A percentile compares a stretch with the other conserved stretches of the same genome.
Evolutionary conservation across 2,329 filamentous ascomycete genomes (phyloP).

Genomic region (Penicillium sp.): DNA sequence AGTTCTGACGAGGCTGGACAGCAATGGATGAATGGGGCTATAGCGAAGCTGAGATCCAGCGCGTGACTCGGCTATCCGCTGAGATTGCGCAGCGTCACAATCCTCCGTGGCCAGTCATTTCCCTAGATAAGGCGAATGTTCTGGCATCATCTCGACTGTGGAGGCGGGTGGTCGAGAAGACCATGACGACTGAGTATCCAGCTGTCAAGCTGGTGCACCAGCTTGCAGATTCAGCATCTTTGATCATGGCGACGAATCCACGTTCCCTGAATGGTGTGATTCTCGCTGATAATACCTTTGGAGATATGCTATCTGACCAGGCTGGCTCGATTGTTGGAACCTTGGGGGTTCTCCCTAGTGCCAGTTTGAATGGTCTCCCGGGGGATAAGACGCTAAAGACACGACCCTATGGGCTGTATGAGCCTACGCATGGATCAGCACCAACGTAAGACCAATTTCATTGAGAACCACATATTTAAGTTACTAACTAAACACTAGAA

Average conservation of each 20-base stretch:
- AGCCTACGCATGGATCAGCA: constrained; percentile 77
- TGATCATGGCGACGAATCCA: constrained; percentile 92
- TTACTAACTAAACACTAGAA: constrained; percentile 54
- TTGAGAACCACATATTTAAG: background rate
- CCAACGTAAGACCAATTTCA: constrained; percentile 30
- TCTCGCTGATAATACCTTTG: constrained; percentile 86
- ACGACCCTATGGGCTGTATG: constrained; percentile 84
- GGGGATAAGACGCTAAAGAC: constrained; percentile 63
- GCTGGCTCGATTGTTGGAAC: constrained; percentile 86
- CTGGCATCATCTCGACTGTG: constrained; percentile 82
- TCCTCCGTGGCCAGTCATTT: constrained; percentile 74
- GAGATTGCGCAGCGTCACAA: constrained; percentile 72
- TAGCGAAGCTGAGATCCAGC: constrained; percentile 75
- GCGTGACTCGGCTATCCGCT: constrained; percentile 75
- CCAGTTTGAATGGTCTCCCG: constrained; percentile 78
- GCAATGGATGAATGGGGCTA: constrained; percentile 81
- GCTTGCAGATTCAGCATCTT: constrained; percentile 85
- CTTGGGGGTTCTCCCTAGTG: constrained; percentile 80
- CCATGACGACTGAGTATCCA: constrained; percentile 81
- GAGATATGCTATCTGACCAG: constrained; percentile 91
- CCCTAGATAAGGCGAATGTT: constrained; percentile 91
- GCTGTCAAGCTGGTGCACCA: constrained; percentile 78
- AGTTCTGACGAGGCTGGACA: constrained; percentile 6
- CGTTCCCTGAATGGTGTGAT: constrained; percentile 80
- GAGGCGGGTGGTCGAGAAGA: constrained; percentile 78